These are phyloP conservation scores for Byssothecium circinans DNA, from an alignment of 2,329 filamentous ascomycete species.

Conservation along the genomic window DNA sequence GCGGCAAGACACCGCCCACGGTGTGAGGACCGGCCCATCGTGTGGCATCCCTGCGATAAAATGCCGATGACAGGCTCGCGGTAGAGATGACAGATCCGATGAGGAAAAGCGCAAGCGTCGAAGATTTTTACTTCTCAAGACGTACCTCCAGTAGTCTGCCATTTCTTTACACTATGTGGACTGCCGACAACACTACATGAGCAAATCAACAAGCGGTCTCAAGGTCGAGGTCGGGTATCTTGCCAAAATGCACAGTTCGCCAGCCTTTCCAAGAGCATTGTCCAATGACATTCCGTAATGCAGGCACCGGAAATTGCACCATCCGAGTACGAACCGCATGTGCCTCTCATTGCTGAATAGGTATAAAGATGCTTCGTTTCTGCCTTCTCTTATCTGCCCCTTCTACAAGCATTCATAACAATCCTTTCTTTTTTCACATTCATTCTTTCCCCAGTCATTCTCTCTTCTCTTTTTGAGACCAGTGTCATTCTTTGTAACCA, in stretches of 20 bases:
- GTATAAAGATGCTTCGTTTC: conserved; percentile 8
- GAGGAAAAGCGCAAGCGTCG: not conserved
- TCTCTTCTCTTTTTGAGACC: not conserved
- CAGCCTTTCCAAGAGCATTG: too few species aligned
- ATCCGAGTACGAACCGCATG: not conserved
- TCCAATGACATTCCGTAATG: not conserved
- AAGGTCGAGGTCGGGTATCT: not conserved
- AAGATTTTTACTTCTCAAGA: not conserved
- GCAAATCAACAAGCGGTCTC: not conserved
- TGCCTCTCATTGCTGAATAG: not conserved
- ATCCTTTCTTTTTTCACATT: not conserved
- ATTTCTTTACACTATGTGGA: not conserved
- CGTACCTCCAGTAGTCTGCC: not conserved
- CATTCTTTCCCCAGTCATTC: conserved; percentile 2
- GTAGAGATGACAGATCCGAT: not conserved
- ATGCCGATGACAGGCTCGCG: not conserved
- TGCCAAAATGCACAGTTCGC: not conserved
- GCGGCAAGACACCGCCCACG: too few species aligned
- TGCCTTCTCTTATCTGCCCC: not conserved
- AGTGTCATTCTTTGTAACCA: not conserved
- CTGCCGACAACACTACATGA: not conserved
- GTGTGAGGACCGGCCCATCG: too few species aligned
- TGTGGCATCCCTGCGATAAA: not conserved
- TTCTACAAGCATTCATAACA: conserved; percentile 4
- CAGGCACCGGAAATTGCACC: not conserved